Evolutionary conservation across 2,329 filamentous ascomycete species (phyloP).

Genomic region (Sclerotinia spermophila): DNA sequence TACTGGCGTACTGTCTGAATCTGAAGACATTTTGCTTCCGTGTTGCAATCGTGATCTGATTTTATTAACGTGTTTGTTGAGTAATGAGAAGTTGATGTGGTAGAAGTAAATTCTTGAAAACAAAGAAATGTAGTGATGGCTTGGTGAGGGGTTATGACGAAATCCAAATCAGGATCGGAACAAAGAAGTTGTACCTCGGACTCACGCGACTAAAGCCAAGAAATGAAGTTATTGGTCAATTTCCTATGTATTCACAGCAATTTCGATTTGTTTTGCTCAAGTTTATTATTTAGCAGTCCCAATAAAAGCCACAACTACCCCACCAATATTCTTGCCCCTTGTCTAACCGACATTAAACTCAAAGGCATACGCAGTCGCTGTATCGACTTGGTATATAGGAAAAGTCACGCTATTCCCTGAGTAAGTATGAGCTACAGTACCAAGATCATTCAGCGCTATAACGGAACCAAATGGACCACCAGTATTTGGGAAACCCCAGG

Average conservation of each 20-base stretch:
- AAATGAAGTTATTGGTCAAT: neutral
- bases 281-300: neutral
- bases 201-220: neutral
- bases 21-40: neutral
- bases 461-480: slow-evolving; percentile 26
- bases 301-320: neutral
- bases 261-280: neutral
- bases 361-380: slow-evolving; percentile 41
- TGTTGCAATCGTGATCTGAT: no score
- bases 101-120: neutral
- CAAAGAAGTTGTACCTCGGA: neutral
- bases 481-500: slow-evolving; percentile 33
- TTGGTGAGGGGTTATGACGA: slow-evolving; percentile 7
- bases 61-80: neutral
- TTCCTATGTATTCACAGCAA: neutral
- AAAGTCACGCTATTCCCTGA: slow-evolving; percentile 39
- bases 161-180: neutral
- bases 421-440: slow-evolving; percentile 37
- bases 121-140: neutral
- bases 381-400: slow-evolving; percentile 40
- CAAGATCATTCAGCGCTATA: slow-evolving; percentile 34
- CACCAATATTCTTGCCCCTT: neutral
- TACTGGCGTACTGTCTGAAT: slow-evolving; percentile 1
- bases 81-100: neutral
- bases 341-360: slow-evolving; percentile 34